These are phyloP conservation scores for Serendipita sp. DNA, from an alignment of 768 basidiomycete genomes.

Conservation along the genomic window DNA sequence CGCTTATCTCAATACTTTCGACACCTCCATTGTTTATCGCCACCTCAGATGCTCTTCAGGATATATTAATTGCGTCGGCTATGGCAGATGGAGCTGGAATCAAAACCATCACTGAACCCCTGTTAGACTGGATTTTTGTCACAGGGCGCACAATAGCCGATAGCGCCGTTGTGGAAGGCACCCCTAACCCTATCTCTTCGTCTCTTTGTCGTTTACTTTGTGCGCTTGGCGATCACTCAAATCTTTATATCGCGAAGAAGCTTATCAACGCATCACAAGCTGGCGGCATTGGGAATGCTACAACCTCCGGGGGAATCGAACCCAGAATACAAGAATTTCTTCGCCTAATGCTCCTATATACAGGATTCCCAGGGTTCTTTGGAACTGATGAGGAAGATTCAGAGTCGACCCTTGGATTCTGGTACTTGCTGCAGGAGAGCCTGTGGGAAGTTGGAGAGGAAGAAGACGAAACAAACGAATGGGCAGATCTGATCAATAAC, in stretches of 20 bases:
- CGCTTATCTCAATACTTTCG: conserved; percentile 46
- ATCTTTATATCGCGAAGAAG: conserved; percentile 54
- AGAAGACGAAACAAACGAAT: conserved; percentile 14
- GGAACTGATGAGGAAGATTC: conserved; percentile 78
- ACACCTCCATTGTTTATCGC: conserved; percentile 38
- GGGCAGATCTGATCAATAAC: conserved; percentile 21
- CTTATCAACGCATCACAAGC: conserved; percentile 21
- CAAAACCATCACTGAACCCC: conserved; percentile 63
- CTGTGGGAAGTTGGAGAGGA: conserved; percentile 55
- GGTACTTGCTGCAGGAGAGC: conserved; percentile 83
- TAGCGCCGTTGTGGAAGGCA: conserved; percentile 20
- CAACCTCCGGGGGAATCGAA: neutral
- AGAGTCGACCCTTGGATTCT: conserved; percentile 74
- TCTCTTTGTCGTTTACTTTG: conserved; percentile 68
- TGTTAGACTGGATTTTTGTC: conserved; percentile 60
- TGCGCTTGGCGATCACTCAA: conserved; percentile 75
- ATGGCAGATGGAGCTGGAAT: conserved; percentile 54
- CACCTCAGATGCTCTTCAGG: conserved; percentile 56
- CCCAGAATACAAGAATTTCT: conserved; percentile 51
- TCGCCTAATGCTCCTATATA: conserved; percentile 52
- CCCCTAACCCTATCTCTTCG: conserved; percentile 40
- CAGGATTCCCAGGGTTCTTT: conserved; percentile 56
- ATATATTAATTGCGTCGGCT: conserved; percentile 59
- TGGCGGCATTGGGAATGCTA: neutral
- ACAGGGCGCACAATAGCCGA: conserved; percentile 35